Evolutionary conservation across 176 grass and related monocot genomes (phyloP), one percentile per base, ranked within the genome.

Genomic region (Raddia distichophylla): DNA sequence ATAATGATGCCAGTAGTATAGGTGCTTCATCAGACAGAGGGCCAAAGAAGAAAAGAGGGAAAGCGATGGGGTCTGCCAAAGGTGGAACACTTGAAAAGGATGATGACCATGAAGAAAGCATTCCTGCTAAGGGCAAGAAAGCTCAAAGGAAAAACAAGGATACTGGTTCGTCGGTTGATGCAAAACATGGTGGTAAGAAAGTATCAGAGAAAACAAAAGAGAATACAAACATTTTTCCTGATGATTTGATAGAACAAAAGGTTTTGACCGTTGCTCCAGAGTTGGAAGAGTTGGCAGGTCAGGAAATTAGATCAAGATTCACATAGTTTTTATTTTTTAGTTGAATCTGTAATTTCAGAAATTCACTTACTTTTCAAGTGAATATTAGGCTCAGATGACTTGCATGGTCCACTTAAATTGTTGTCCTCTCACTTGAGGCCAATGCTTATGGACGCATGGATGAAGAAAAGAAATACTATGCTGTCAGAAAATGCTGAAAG

Each of bases 81-180:
- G 68, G 65, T 46, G 86, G 60, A 50, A 71, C 90, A 67, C 33
- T 79, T 91, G 92, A 88, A 82, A 92, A 98, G 80, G 90, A 94
- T 75, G 80, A 90, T 81, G 92, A 95, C 64, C 87, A 27, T 43
- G 89, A 90, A 64, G 90, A 98, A 82, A 89, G 61, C 61, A 64
- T 98, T 80, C 92, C 92, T 69, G 84, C 75, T 79, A 98, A 98
- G 84, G 80, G 81, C 42, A 98, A 95, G 82, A 98, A 94, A 98
- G 86, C 69, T 79, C 86, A 91, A 70, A 84, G 86, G 78, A 98
- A 93, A 89, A 91, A 81, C 83, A 98, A 93, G 87, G 92, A 94
- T 71, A 22, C 56, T 75, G 82, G 87, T 69, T 85, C 88, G 58
- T 93, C 78, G 60, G 86, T 67, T 74, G 92, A 88, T 63, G 57